A percentile compares a stretch with the other conserved stretches of the same genome.
phyloP scores from a whole-genome alignment of 371 early-diverging fungal genomes.

The Mucor sp. region DNA sequence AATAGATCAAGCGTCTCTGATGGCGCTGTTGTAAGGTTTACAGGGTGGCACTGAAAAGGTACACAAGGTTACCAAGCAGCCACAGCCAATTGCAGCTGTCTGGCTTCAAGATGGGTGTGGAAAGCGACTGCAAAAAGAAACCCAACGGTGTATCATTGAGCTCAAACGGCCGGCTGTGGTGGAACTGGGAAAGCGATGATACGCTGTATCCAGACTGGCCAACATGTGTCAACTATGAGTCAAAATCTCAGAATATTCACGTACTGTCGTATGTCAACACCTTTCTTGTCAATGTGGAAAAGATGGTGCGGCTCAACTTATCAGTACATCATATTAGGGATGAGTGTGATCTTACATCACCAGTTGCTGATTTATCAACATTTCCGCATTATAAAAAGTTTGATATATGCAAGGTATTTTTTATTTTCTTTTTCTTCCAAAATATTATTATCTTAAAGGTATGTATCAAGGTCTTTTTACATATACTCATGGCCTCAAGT shows the following conservation, averaged over 20 bases:
- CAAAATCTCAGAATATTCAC: constrained; percentile 17
- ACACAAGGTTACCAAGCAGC: constrained; percentile 23
- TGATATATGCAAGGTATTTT: too few relatives aligned
- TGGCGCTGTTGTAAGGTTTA: constrained; percentile 42
- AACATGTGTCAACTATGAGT: constrained; percentile 27
- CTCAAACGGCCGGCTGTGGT: constrained; percentile 44
- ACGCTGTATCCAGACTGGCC: constrained; percentile 43
- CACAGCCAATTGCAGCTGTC: constrained; percentile 43
- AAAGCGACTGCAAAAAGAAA: constrained; percentile 33
- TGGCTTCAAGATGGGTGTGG: constrained; percentile 53
- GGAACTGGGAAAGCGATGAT: constrained; percentile 48
- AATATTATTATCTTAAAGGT: too few relatives aligned
- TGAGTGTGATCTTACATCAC: too few relatives aligned
- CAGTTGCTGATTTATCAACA: too few relatives aligned
- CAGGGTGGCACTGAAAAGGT: constrained; percentile 47
- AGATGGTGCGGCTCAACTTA: too few relatives aligned
- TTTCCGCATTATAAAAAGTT: too few relatives aligned
- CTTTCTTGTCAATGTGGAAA: constrained; percentile 33
- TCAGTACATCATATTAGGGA: too few relatives aligned
- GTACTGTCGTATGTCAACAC: constrained; percentile 37
- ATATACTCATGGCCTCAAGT: too few relatives aligned
- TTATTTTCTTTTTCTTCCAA: too few relatives aligned
- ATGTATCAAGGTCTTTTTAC: too few relatives aligned
- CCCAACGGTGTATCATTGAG: constrained; percentile 17
- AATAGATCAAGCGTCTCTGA: constrained; percentile 4